phyloP scores from a whole-genome alignment of 306 rosid species.

The Cucurbita argyrosperma region DNA sequence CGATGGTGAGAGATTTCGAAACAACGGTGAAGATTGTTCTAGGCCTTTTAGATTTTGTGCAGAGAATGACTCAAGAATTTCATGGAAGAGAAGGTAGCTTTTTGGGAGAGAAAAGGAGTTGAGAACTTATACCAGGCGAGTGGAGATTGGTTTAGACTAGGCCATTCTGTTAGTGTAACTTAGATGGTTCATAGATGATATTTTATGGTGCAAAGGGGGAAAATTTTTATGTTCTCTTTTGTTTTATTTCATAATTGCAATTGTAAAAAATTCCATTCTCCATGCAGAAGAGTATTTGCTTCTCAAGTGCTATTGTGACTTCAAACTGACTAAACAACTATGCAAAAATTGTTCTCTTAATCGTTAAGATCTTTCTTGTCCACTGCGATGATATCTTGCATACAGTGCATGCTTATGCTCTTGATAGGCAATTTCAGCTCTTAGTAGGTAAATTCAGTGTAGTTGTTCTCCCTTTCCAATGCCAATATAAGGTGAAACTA shows the following conservation, averaged over 20 bases:
- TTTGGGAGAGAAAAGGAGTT: background rate
- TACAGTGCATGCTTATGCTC: slow-evolving; percentile 33
- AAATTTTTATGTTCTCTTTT: background rate
- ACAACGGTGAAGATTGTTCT: slow-evolving; percentile 48
- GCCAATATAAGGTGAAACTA: background rate
- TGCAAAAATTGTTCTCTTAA: background rate
- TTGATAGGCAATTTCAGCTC: slow-evolving; percentile 22
- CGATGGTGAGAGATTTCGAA: slow-evolving; percentile 52
- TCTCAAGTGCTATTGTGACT: background rate
- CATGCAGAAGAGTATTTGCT: background rate
- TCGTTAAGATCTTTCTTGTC: background rate
- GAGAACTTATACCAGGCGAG: background rate
- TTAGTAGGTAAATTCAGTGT: slow-evolving; percentile 17
- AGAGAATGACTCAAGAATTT: slow-evolving; percentile 46
- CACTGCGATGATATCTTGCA: slow-evolving; percentile 30
- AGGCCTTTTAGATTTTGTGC: slow-evolving; percentile 65
- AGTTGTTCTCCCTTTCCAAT: background rate
- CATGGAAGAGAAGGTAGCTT: slow-evolving; percentile 44
- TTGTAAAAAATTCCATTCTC: background rate
- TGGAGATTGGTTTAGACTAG: background rate
- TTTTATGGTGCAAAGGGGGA: background rate
- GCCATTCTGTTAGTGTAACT: background rate
- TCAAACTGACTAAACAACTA: background rate
- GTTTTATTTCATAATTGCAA: slow-evolving; percentile 1
- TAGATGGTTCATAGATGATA: background rate